Evolutionary conservation across 202 grass and related monocot species (phyloP).

Genomic region (Dendrocalamus latiflorus): DNA sequence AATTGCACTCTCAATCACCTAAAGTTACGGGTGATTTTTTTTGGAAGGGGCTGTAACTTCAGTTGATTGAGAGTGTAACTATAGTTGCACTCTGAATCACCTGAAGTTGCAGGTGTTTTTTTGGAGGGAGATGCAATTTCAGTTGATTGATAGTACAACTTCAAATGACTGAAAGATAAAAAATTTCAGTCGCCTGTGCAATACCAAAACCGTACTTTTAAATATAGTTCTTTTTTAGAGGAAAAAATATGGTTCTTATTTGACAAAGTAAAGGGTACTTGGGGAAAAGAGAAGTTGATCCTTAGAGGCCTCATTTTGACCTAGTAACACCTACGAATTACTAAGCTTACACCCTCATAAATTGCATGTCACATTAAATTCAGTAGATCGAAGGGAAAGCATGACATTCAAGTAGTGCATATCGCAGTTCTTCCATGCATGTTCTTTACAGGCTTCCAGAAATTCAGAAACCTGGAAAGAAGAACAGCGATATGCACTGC

Average conservation of each 20-base stretch:
- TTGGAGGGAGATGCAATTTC: too few relatives aligned
- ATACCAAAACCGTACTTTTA: background rate
- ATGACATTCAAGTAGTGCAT: background rate
- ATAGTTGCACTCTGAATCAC: too few relatives aligned
- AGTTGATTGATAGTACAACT: too few relatives aligned
- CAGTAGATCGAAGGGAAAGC: background rate
- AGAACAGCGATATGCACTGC: background rate
- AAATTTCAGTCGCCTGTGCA: too few relatives aligned
- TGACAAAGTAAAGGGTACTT: constrained; percentile 5
- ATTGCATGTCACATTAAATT: background rate
- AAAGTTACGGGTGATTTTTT: too few relatives aligned
- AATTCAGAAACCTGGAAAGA: background rate
- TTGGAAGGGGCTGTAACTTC: too few relatives aligned
- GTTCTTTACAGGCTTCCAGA: too few relatives aligned
- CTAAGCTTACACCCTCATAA: background rate
- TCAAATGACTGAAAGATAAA: too few relatives aligned
- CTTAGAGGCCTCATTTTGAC: background rate
- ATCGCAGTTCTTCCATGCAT: too few relatives aligned
- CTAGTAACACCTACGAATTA: background rate
- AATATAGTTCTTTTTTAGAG: background rate
- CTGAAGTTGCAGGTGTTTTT: too few relatives aligned
- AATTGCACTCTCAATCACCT: too few relatives aligned
- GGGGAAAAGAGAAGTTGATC: background rate
- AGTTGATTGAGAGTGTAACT: too few relatives aligned
- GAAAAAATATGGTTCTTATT: background rate